Evolutionary conservation across 1,284 basidiomycete species (phyloP).

Genomic region (Gomphus bonarii): DNA sequence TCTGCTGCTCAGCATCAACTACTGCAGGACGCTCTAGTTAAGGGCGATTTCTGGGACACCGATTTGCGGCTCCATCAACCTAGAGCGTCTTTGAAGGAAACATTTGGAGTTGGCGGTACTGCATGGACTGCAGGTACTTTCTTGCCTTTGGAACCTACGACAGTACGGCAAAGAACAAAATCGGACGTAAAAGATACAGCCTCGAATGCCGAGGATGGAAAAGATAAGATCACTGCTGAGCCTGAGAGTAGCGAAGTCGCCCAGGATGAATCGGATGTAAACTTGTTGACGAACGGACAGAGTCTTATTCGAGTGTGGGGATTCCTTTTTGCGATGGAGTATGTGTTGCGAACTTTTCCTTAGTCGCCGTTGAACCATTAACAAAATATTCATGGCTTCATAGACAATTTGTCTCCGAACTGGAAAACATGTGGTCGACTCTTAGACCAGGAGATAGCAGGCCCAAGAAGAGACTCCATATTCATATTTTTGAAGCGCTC

Average conservation of each 20-base stretch:
- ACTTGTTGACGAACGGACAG: conserved; percentile 10
- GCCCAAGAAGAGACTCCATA: conserved; percentile 17
- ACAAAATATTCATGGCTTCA: background rate
- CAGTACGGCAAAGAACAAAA: conserved; percentile 1
- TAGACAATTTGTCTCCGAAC: conserved; percentile 17
- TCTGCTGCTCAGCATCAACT: conserved; percentile 13
- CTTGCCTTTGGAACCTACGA: background rate
- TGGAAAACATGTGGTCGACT: background rate
- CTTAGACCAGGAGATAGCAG: background rate
- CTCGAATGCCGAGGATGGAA: background rate
- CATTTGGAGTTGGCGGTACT: conserved; percentile 7
- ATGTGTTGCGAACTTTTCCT: conserved; percentile 7
- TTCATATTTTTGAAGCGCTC: conserved; percentile 23
- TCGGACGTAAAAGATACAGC: conserved; percentile 4
- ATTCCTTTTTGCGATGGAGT: conserved; percentile 22
- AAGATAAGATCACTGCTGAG: background rate
- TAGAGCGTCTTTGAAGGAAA: conserved; percentile 11
- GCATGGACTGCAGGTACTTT: background rate
- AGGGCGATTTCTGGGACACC: conserved; percentile 12
- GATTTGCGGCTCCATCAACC: conserved; percentile 13
- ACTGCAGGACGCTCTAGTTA: conserved; percentile 9
- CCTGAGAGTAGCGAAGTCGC: conserved; percentile 6
- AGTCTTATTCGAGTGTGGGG: conserved; percentile 22
- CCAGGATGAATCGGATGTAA: conserved; percentile 1
- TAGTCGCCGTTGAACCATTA: background rate